Percentiles rank a stretch among this genome's conserved stretches.
phyloP scores from a whole-genome alignment of 495 filamentous ascomycete genomes.

The Bacidia rubella region DNA sequence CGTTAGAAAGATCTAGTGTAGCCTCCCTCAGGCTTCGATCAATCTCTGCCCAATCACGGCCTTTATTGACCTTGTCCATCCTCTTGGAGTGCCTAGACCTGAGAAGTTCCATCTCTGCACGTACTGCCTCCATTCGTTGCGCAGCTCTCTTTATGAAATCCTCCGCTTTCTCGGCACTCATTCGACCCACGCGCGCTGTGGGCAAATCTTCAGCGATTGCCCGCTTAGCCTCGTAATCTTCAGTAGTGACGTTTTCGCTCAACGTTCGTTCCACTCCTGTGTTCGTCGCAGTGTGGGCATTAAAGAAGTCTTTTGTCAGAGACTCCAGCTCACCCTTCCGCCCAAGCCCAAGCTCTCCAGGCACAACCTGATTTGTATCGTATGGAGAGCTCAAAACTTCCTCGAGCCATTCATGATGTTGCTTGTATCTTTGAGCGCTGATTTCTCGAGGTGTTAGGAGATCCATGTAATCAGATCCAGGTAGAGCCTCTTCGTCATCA shows the following conservation, averaged over 20 bases:
- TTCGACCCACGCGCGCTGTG: slow-evolving; percentile 41
- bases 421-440: slow-evolving; percentile 68
- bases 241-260: neutral
- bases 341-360: slow-evolving; percentile 75
- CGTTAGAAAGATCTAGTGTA: slow-evolving; percentile 9
- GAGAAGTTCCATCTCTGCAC: slow-evolving; percentile 69
- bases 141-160: slow-evolving; percentile 65
- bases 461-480: slow-evolving; percentile 76
- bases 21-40: slow-evolving; percentile 39
- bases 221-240: slow-evolving; percentile 19
- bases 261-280: slow-evolving; percentile 11
- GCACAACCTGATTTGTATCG: slow-evolving; percentile 66
- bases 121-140: slow-evolving; percentile 48
- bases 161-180: slow-evolving; percentile 54
- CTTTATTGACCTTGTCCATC: slow-evolving; percentile 59
- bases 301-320: slow-evolving; percentile 68
- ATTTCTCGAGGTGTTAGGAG: slow-evolving; percentile 77
- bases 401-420: slow-evolving; percentile 98
- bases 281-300: slow-evolving; percentile 36
- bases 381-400: slow-evolving; percentile 88
- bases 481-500: slow-evolving; percentile 82
- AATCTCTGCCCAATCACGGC: slow-evolving; percentile 46
- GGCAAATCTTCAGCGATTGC: slow-evolving; percentile 22
- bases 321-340: slow-evolving; percentile 71
- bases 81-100: slow-evolving; percentile 61